Conservation (phyloP, 225 moss, liverwort and hornwort genomes). For the Lunularia cruciata region DNA sequence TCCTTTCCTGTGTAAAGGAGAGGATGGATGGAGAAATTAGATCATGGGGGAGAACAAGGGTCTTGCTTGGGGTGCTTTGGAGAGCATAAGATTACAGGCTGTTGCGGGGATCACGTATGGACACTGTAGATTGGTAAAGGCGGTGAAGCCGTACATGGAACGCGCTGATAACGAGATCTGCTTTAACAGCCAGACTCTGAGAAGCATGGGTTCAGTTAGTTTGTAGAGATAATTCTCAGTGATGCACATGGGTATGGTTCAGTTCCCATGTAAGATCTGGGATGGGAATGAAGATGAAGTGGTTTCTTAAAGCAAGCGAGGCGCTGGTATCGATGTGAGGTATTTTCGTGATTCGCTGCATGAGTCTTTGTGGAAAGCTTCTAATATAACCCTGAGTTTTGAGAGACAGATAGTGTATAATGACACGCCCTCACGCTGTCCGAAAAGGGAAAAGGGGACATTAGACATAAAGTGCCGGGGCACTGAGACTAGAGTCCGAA, state of each 20-base stretch:
- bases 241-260: background rate
- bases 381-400: no score
- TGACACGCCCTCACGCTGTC: background rate
- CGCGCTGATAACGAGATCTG: no score
- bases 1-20: background rate
- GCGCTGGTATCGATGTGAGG: no score
- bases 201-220: no score
- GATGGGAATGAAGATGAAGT: background rate
- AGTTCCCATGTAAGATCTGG: background rate
- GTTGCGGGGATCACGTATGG: background rate
- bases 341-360: no score
- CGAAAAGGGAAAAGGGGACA: constrained; percentile 8
- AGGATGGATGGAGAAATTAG: background rate
- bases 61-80: background rate
- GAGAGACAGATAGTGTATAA: background rate
- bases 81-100: no score
- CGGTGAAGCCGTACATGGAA: no score
- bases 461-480: background rate
- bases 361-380: no score
- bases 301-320: no score
- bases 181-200: no score
- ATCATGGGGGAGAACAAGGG: background rate
- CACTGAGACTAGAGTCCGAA: background rate
- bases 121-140: background rate
- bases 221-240: background rate